phyloP scores from a whole-genome alignment of 139 green algal genomes.

The Auxenochlorella pyrenoidosa region DNA sequence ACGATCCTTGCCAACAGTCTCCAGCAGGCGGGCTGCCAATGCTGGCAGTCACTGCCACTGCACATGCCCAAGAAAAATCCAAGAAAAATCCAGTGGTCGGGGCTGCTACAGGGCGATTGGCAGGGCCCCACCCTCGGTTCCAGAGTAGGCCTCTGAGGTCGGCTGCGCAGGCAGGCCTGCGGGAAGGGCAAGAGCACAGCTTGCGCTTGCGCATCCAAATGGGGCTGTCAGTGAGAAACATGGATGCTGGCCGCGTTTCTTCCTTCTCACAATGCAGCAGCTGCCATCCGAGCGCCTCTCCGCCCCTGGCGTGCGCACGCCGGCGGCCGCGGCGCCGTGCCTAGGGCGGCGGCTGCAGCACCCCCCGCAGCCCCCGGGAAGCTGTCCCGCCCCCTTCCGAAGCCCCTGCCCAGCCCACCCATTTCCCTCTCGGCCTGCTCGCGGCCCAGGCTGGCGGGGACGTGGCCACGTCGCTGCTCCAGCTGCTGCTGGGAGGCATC shows the following conservation, averaged over 20 bases:
- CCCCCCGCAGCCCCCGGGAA: no score
- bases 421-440: background rate
- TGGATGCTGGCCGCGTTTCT: no score
- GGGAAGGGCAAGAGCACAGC: background rate
- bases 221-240: no score
- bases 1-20: no score
- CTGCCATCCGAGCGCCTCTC: no score
- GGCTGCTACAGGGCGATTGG: no score
- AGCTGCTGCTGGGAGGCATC: background rate
- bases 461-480: background rate
- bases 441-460: slow-evolving; percentile 1
- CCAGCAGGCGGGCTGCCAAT: no score
- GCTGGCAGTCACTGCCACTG: background rate
- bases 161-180: background rate
- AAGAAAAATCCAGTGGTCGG: background rate
- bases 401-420: background rate
- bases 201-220: no score
- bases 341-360: no score
- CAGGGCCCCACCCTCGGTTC: background rate
- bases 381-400: background rate
- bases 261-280: background rate
- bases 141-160: background rate
- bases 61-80: background rate
- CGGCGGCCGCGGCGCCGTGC: no score
- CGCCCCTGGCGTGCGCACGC: no score